phyloP scores from a whole-genome alignment of 2,329 filamentous ascomycete species.

The Claviceps pazoutovae region DNA sequence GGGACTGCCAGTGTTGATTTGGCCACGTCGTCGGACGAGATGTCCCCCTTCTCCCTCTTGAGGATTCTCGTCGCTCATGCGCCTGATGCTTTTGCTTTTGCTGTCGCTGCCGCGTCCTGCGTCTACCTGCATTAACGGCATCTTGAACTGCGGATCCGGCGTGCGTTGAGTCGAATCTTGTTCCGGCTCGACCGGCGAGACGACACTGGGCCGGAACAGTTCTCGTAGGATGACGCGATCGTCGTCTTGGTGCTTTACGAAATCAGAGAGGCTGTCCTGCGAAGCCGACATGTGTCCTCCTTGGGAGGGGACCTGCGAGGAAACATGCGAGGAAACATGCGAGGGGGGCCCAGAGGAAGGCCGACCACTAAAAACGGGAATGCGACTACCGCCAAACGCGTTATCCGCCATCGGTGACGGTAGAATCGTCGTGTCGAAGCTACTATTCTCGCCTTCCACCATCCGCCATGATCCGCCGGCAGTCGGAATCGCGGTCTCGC shows the following conservation, averaged over 20 bases:
- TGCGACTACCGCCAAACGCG: constrained; percentile 19
- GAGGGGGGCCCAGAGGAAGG: constrained; percentile 27
- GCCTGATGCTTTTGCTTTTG: constrained; percentile 16
- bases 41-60: constrained; percentile 13
- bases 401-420: constrained; percentile 27
- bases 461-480: constrained; percentile 37
- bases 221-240: constrained; percentile 40
- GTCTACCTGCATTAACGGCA: constrained; percentile 33
- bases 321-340: constrained; percentile 34
- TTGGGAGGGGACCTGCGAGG: constrained; percentile 14
- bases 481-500: constrained; percentile 17
- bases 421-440: constrained; percentile 42
- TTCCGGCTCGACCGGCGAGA: constrained; percentile 22
- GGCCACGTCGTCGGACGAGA: constrained; percentile 16
- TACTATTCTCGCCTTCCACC: constrained; percentile 47
- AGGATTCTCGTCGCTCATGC: constrained; percentile 6
- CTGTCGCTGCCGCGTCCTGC: constrained; percentile 19
- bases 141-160: constrained; percentile 37
- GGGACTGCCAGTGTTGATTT: constrained; percentile 11
- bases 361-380: constrained; percentile 24
- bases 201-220: constrained; percentile 40
- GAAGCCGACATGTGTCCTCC: constrained; percentile 23
- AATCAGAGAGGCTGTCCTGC: constrained; percentile 43
- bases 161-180: constrained; percentile 18
- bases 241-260: constrained; percentile 38